Evolutionary conservation across 2,329 filamentous ascomycete species (phyloP).

Genomic region (Aspergillus ruber): DNA sequence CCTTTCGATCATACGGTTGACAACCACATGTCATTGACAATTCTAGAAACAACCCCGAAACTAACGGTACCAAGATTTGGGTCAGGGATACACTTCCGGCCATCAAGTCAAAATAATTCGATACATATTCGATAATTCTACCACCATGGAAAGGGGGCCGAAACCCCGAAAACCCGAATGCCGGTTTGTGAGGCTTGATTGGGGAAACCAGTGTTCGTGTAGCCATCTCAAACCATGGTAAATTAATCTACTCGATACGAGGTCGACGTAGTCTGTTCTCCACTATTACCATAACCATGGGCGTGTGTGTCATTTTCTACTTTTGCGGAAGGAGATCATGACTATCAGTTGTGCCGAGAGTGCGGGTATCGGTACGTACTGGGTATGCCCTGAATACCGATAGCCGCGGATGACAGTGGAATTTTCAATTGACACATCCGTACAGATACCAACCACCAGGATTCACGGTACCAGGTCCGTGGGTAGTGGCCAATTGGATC

Average conservation of each 20-base stretch:
- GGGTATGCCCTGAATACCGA: neutral
- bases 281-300: no score
- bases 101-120: neutral
- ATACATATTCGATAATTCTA: neutral
- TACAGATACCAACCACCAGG: neutral
- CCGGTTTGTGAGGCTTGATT: no score
- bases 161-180: neutral
- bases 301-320: no score
- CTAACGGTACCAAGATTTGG: neutral
- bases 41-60: neutral
- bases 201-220: neutral
- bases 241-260: no score
- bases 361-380: no score
- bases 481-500: neutral
- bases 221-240: no score
- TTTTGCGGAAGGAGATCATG: no score
- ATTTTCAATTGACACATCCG: neutral
- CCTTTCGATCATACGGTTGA: neutral
- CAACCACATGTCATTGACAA: constrained; percentile 1
- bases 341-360: no score
- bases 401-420: neutral
- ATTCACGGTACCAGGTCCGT: neutral
- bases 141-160: neutral
- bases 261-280: no score
- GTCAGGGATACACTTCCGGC: neutral